Base-by-base conservation (phyloP, 2,329 filamentous ascomycete species). In the Aspergillus versicolor region DNA sequence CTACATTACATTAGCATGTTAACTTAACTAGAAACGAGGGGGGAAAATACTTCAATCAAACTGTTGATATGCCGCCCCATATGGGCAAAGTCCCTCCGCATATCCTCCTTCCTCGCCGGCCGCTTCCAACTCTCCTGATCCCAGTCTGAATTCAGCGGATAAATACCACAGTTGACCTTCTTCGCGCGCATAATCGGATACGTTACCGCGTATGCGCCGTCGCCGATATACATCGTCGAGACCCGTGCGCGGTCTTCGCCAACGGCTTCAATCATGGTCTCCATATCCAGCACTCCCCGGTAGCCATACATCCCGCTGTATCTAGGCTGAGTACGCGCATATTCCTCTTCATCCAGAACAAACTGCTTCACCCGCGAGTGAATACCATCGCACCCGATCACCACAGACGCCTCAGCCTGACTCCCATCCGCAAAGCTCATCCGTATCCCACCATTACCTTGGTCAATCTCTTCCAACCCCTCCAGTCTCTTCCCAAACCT, bases 331-430 rank as follows among this genome's bases (percentile, higher is more conserved):
- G 58, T 21, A 24, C 6, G 56, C 19, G 3, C 19, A 12, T 47
- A 53, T 13, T 53, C 51, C 1, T 61, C 61, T 3, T 64, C 61
- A 3, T 17, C 62, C 1, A 73, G 44, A 30, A 75, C 56, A 5
- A 61, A 66, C 47, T 69, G 60, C 47, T 69, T 69, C 0, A 70
- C 68, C 21, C 47, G 59, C 0, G 70, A 73, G 27, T 65, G 62
- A 17, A 75, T 73, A 1, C 73, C 73, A 61, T 75, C 73, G 49
- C 70, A 73, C 0, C 73, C 73, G 47, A 75, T 56, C 9, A 75
- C 70, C 1, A 70, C 66, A 54, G 73, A 69, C 0, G 71, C 71
- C 0, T 3, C 19, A 0, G 64, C 69, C 2, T 54, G 27, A 1
- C 60, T 67, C 11, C 72, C 71, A 61, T 75, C 73, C 21, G 68